Evolutionary conservation across 768 basidiomycete genomes (phyloP), one percentile per base, ranked within the genome.

Genomic region (Mycena kentingensis): DNA sequence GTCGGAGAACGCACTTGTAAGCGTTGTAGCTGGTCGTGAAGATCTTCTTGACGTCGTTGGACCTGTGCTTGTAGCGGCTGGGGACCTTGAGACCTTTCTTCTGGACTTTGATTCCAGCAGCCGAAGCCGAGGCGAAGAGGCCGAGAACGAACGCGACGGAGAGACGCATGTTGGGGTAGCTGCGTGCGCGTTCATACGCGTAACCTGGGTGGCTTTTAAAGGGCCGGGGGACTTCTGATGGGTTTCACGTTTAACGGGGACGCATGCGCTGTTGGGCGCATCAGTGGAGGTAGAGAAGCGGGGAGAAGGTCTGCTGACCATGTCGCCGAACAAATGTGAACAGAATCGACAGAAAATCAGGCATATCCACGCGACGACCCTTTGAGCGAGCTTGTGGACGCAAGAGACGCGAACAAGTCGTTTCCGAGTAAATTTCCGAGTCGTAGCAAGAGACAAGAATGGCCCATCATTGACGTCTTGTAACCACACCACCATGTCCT

Each of bases 21-120:
- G 82, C 77, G 6, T 64, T 52, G 55, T 86, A 86, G 44, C 79
- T 81, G 19, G 71, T 67, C 1, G 52, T 54, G 63, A 87, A 85
- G 24, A 86, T 73, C 24, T 74, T 51, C 60, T 72, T 70, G 10
- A 83, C 81, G 37, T 38, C 37, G 8, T 7, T 18, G 8, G 8
- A 8, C 8, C 37, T 11, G 37, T 13, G 19, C 13, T 11, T 21
- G 19, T 38, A 38, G 11, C 8, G n/a, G 37, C 8, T 11, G 13
- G 37, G 37, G n/a, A 38, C 37, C 8, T 11, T 15, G 11, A 38
- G 19, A 19, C 37, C 13, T 18, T 13, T 13, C 11, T 38, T 38
- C 37, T 38, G 37, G 21, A 38, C 37, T 38, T 21, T 38, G 19
- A 38, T 18, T 15, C 37, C 37, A n/a, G 11, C 32, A 38, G 37